Evolutionary conservation across 139 green algal species (phyloP).

Genomic region (Limnomonas spitsbergensis): DNA sequence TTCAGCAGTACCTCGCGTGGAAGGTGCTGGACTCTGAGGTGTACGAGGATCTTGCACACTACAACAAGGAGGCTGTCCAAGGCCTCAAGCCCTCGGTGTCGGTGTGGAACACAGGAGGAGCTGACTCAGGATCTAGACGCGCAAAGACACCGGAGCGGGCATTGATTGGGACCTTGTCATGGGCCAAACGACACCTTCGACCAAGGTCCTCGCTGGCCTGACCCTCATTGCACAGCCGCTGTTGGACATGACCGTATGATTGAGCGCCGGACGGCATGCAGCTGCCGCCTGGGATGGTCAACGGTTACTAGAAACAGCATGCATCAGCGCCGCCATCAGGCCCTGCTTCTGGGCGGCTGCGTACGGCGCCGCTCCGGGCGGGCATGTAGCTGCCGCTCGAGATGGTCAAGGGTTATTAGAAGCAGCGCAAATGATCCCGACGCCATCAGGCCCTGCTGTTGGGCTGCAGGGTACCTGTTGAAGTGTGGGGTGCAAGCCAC

Average conservation of each 20-base stretch:
- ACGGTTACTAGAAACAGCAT: no score
- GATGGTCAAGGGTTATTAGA: no score
- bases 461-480: no score
- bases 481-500: no score
- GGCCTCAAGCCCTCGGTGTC: background rate
- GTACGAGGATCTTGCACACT: background rate
- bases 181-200: background rate
- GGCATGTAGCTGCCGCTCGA: no score
- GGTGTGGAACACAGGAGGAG: background rate
- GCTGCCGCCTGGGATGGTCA: background rate
- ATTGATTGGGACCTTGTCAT: no score
- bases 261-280: background rate
- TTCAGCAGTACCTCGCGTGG: background rate
- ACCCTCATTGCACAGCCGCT: background rate
- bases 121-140: background rate
- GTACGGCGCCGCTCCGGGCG: no score
- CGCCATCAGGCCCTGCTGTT: no score
- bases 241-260: background rate
- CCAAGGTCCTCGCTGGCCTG: background rate
- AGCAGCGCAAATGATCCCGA: no score
- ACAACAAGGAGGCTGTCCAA: background rate
- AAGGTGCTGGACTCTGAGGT: background rate
- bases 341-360: no score
- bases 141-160: no score
- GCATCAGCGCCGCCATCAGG: no score